Conservation (phyloP, 2,329 filamentous ascomycete species). For the Zymoseptoria crescenta region DNA sequence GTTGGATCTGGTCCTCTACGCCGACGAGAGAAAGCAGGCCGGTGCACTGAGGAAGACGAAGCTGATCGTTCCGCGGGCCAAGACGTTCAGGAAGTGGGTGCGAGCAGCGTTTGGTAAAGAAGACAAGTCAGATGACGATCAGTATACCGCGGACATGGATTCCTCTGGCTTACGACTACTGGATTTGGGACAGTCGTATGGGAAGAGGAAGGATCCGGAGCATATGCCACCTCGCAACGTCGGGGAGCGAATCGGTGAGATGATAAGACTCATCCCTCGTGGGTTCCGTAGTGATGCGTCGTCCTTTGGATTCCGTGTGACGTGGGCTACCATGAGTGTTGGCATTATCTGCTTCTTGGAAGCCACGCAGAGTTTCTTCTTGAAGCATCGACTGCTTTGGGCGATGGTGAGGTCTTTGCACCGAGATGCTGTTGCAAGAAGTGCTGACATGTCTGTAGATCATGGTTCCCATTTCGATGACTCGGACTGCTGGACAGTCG, state of each 20-base stretch:
- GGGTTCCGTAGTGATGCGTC: constrained; percentile 59
- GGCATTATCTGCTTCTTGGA: constrained; percentile 60
- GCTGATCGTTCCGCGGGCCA: constrained; percentile 56
- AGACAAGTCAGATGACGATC: constrained; percentile 47
- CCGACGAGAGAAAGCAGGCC: constrained; percentile 56
- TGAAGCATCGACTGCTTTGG: constrained; percentile 55
- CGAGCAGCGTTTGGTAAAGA: constrained; percentile 46
- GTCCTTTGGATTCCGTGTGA: constrained; percentile 62
- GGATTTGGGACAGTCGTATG: constrained; percentile 58
- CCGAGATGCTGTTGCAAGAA: background rate
- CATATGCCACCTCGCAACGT: constrained; percentile 57
- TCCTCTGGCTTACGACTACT: constrained; percentile 49
- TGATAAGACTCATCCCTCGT: constrained; percentile 48
- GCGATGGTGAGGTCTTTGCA: background rate
- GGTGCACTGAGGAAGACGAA: constrained; percentile 56
- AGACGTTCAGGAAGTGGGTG: constrained; percentile 59
- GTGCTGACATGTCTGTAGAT: constrained; percentile 59
- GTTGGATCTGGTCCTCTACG: constrained; percentile 58
- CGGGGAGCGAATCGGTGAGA: constrained; percentile 56
- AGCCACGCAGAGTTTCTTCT: constrained; percentile 58
- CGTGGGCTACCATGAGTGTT: constrained; percentile 63
- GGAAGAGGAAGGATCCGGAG: constrained; percentile 59
- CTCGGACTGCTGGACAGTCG: constrained; percentile 59
- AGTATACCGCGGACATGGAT: constrained; percentile 50
- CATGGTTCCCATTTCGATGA: constrained; percentile 63